Evolutionary conservation across 176 grass and related monocot species (phyloP), one percentile per base, ranked within the genome.

Genomic region (Eragrostis curvula): DNA sequence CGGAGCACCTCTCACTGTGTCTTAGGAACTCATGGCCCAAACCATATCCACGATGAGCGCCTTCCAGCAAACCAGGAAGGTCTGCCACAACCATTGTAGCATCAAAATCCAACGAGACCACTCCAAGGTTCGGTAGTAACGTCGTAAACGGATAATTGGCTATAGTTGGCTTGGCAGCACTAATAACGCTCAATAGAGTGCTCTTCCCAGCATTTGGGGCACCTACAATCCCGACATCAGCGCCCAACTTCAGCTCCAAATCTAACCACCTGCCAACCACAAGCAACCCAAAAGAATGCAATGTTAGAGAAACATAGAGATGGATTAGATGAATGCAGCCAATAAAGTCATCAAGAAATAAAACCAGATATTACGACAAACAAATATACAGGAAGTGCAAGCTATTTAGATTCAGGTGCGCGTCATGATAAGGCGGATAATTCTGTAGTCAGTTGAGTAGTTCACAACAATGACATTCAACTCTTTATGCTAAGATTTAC

Each of bases 171-270:
- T 95, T 88, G 67, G 96, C 96, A 86, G 92, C 96, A 64, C 75
- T 93, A 75, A 98, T 88, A 62, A 81, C 96, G 61, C 90, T 89
- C 81, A 98, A 83, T 20, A 98, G 90, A 60, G 90, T 98, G 88
- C 96, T 98, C 86, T 98, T 98, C 63, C 96, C 96, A 66, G 96
- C 96, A 89, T 98, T 98, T 73, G 96, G 96, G 81, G 92, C 96
- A 75, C 96, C 96, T 28, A 98, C 96, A 47, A 98, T 98, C 32
- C 96, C 96, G 56, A 95, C 96, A 91, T 98, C 96, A 57, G 96
- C 96, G 29, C 95, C 90, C 65, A 98, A 81, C 84, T 98, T 98
- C 50, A 98, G 85, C 88, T 98, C 96, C 92, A 98, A 79, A 89
- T 98, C 88, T 29, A 98, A 63, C 96, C 96, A 98, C 90, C 96